Evolutionary conservation across 2,329 filamentous ascomycete species (phyloP), one percentile per base, ranked within the genome.

Genomic region (Aspergillus pseudotamarii): DNA sequence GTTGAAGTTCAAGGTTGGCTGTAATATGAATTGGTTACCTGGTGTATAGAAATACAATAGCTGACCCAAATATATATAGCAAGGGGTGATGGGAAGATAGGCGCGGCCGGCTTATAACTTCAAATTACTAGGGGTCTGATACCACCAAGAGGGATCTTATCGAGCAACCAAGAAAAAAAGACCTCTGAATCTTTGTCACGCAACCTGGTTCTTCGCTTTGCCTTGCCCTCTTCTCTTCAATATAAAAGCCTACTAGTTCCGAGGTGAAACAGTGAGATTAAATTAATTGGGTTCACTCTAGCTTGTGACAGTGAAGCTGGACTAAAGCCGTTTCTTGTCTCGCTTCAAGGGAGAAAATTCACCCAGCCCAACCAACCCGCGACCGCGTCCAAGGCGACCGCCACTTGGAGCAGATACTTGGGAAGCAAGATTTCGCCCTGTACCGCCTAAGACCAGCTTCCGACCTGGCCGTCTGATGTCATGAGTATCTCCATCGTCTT

Each of bases 281-380:
- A n/a, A 4, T 41, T 6, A 41, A n/a, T 41, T 41, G 16, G 12
- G 30, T 30, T 16, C 34, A 14, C 32, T 58, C 23, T 26, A 14
- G 21, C 6, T 16, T 34, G 16, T 32, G 26, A 32, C 28, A 32
- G 19, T 30, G 26, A 30, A n/a, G 26, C 26, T 50, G 26, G 3
- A 9, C 46, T 65, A 72, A 19, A 68, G 46, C 58, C 69, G 67
- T 63, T 88, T 86, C 62, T 85, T 84, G 57, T 92, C 88, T 73
- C 86, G 85, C 79, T 93, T 93, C 63, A 93, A 78, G 9, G 91
- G 91, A 21, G 90, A 93, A 74, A 93, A 93, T 55, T 79, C 79
- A 14, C 83, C 81, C 66, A 89, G 86, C 0, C 62, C 70, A 78
- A 85, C 71, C 53, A 84, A 75, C 1, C 76, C 78, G 30, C 77